phyloP scores from a whole-genome alignment of 352 stramenopile genomes.

The Pythium dissimile region DNA sequence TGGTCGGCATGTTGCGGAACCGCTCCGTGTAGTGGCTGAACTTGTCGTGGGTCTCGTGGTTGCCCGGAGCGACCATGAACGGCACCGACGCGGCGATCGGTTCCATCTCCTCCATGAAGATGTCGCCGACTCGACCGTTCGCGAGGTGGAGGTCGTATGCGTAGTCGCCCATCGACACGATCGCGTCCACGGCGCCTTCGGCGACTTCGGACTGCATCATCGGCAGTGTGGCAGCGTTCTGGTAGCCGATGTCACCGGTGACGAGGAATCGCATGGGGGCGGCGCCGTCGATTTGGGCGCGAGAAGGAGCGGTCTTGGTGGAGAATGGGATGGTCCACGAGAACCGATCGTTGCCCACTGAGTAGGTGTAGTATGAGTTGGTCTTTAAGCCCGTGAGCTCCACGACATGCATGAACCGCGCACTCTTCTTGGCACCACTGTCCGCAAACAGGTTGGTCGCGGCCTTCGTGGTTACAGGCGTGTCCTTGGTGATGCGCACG shows the following conservation, averaged over 20 bases:
- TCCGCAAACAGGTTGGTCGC: slow-evolving; percentile 71
- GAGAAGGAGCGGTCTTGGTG: slow-evolving; percentile 64
- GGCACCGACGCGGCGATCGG: slow-evolving; percentile 76
- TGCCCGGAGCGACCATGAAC: slow-evolving; percentile 90
- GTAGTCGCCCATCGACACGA: slow-evolving; percentile 88
- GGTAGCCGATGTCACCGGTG: slow-evolving; percentile 86
- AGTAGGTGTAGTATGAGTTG: slow-evolving; percentile 77
- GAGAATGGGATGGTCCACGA: slow-evolving; percentile 79
- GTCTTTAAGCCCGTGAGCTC: slow-evolving; percentile 55
- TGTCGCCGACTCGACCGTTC: slow-evolving; percentile 77
- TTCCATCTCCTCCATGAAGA: slow-evolving; percentile 90
- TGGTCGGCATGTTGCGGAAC: slow-evolving; percentile 83
- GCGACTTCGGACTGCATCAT: slow-evolving; percentile 88
- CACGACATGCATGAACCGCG: slow-evolving; percentile 69
- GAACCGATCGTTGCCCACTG: slow-evolving; percentile 72
- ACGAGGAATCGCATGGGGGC: slow-evolving; percentile 70
- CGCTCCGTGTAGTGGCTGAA: slow-evolving; percentile 87
- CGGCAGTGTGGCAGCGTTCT: slow-evolving; percentile 83
- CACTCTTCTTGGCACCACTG: slow-evolving; percentile 46
- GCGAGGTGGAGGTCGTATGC: slow-evolving; percentile 86
- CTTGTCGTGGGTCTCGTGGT: slow-evolving; percentile 86
- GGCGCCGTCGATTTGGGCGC: slow-evolving; percentile 19
- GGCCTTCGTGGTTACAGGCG: slow-evolving; percentile 35
- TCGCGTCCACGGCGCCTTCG: slow-evolving; percentile 64
- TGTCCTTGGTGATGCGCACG: slow-evolving; percentile 36